phyloP scores from a whole-genome alignment of 2,329 filamentous ascomycete species.

The Aspergillus caelatus region DNA sequence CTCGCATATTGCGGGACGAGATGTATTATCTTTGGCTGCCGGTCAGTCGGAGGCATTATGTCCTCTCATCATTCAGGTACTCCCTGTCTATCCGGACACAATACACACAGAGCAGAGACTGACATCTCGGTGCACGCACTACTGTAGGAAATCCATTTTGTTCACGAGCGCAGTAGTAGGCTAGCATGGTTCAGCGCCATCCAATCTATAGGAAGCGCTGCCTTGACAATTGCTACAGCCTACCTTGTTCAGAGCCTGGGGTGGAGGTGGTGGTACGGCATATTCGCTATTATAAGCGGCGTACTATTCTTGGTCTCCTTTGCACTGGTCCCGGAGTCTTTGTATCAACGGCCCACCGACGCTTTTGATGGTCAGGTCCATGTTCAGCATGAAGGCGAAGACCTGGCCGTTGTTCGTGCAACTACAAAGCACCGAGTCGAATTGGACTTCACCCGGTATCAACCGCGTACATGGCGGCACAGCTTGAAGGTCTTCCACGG shows the following conservation, averaged over 20 bases:
- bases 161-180: background rate
- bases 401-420: background rate
- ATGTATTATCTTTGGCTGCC: background rate
- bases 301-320: constrained; percentile 2
- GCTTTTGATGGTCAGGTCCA: background rate
- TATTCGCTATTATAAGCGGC: constrained; percentile 13
- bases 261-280: constrained; percentile 20
- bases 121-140: background rate
- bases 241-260: constrained; percentile 15
- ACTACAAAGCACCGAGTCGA: background rate
- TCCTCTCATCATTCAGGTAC: background rate
- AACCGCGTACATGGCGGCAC: background rate
- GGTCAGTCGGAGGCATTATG: background rate
- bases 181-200: background rate
- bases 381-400: background rate
- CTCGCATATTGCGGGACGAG: background rate
- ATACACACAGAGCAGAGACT: background rate
- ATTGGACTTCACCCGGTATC: background rate
- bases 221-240: background rate
- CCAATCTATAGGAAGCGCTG: background rate
- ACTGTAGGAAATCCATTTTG: background rate
- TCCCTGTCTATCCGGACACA: no score
- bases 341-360: background rate
- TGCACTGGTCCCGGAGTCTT: background rate
- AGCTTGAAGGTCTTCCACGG: background rate